Conservation (phyloP, 2,329 filamentous ascomycete species). For the Ascomycota sp. region DNA sequence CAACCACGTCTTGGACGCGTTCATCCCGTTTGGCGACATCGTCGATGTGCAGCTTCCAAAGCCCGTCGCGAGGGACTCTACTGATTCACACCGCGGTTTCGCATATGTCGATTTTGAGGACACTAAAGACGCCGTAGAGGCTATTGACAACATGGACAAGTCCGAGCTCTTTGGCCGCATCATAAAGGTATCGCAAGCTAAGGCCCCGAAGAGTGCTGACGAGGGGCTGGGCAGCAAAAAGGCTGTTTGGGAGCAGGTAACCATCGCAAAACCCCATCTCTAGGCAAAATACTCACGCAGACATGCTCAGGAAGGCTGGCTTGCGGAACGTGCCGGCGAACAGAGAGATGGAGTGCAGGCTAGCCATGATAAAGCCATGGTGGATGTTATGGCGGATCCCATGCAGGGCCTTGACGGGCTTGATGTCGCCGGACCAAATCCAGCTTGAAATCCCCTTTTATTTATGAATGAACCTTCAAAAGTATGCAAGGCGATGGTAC, state of each 20-base stretch:
- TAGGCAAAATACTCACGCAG: neutral
- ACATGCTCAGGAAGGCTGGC: conserved; percentile 57
- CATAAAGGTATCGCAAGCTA: conserved; percentile 79
- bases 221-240: conserved; percentile 83
- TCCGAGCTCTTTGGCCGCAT: conserved; percentile 81
- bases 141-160: conserved; percentile 98
- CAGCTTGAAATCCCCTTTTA: conserved; percentile 26
- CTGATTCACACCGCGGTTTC: conserved; percentile 70
- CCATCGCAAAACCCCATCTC: conserved; percentile 7
- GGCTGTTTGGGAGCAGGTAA: conserved; percentile 89
- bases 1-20: conserved; percentile 64
- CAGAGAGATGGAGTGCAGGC: conserved; percentile 34
- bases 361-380: conserved; percentile 9
- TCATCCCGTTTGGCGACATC: conserved; percentile 92
- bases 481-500: conserved; percentile 25
- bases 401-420: conserved; percentile 91
- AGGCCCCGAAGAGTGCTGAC: conserved; percentile 68
- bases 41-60: conserved; percentile 78
- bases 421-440: conserved; percentile 82
- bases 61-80: conserved; percentile 57
- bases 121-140: conserved; percentile 67
- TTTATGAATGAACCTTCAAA: neutral
- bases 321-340: conserved; percentile 69
- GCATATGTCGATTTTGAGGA: conserved; percentile 91
- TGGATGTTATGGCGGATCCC: conserved; percentile 46